phyloP scores from a whole-genome alignment of 495 filamentous ascomycete genomes.

The Trichoderma parareesei region DNA sequence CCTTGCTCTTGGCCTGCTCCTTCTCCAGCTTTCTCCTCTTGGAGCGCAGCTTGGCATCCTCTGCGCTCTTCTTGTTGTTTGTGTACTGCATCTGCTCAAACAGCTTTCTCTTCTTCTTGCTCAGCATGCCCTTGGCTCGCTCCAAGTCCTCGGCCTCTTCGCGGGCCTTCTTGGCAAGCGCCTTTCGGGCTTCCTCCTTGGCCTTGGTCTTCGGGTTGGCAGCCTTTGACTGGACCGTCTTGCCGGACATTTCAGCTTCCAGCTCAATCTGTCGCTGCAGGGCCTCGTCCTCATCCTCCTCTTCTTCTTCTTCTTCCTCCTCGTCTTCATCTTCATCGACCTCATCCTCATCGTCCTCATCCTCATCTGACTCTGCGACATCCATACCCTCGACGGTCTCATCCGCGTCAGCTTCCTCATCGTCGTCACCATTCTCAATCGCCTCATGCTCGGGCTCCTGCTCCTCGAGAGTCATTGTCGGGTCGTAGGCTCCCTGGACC shows the following conservation, averaged over 20 bases:
- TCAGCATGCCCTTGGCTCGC: conserved; percentile 86
- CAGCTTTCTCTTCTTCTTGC: conserved; percentile 82
- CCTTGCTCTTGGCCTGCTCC: conserved; percentile 30
- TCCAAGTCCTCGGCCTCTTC: conserved; percentile 79
- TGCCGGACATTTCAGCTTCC: conserved; percentile 87
- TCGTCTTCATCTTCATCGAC: conserved; percentile 24
- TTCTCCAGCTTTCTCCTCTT: conserved; percentile 90
- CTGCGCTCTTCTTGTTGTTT: conserved; percentile 75
- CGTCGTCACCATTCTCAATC: conserved; percentile 54
- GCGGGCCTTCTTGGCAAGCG: conserved; percentile 57
- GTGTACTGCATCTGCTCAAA: conserved; percentile 87
- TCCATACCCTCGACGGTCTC: conserved; percentile 31
- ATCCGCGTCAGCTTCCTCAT: conserved; percentile 39
- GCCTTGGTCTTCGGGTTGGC: conserved; percentile 49
- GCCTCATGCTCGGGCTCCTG: conserved; percentile 75
- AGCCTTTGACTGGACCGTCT: conserved; percentile 36
- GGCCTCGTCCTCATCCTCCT: conserved; percentile 42
- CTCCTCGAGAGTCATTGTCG: conserved; percentile 69
- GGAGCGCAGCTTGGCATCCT: conserved; percentile 60
- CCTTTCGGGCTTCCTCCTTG: conserved; percentile 55
- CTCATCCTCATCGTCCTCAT: conserved; percentile 33
- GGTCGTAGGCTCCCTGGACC: conserved; percentile 78
- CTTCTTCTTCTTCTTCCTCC: conserved; percentile 33
- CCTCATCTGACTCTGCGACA: conserved; percentile 19
- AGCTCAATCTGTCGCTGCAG: conserved; percentile 55